A percentile compares a stretch with the other conserved stretches of the same genome.
Evolutionary conservation across 148 eudicot genomes (phyloP).

Genomic region (Arbutus unedo): DNA sequence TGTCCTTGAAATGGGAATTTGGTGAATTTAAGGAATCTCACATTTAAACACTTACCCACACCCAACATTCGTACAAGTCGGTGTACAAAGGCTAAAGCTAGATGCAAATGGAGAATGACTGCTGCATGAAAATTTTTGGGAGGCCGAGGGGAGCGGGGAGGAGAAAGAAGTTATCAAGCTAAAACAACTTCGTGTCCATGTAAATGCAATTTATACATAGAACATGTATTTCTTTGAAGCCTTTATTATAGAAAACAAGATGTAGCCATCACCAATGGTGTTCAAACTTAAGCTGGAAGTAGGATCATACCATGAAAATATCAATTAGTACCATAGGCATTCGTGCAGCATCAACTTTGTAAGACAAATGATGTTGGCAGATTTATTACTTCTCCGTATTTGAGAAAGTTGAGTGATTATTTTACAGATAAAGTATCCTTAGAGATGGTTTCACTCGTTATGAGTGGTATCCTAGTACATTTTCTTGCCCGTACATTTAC

Average conservation of each 20-base stretch:
- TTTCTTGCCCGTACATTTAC: background rate
- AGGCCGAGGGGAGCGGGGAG: background rate
- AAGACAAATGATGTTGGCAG: background rate
- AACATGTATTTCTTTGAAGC: background rate
- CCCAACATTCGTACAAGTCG: no score
- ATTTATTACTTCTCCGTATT: background rate
- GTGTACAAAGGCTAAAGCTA: background rate
- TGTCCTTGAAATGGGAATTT: no score
- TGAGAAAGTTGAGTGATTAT: background rate
- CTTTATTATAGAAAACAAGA: background rate
- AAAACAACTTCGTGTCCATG: background rate
- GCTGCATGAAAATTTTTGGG: background rate
- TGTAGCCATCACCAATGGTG: background rate
- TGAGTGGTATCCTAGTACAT: background rate
- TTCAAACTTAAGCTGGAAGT: background rate
- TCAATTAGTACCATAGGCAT: background rate
- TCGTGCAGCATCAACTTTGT: background rate
- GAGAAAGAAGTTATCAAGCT: background rate
- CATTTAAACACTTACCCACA: no score
- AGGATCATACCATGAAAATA: background rate
- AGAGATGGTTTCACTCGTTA: background rate
- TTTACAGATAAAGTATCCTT: background rate
- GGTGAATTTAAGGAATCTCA: no score
- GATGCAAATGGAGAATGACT: conserved; percentile 2
- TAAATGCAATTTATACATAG: background rate